These are phyloP conservation scores for Corylus avellana DNA, from an alignment of 306 rosid species.

Conservation along the genomic window DNA sequence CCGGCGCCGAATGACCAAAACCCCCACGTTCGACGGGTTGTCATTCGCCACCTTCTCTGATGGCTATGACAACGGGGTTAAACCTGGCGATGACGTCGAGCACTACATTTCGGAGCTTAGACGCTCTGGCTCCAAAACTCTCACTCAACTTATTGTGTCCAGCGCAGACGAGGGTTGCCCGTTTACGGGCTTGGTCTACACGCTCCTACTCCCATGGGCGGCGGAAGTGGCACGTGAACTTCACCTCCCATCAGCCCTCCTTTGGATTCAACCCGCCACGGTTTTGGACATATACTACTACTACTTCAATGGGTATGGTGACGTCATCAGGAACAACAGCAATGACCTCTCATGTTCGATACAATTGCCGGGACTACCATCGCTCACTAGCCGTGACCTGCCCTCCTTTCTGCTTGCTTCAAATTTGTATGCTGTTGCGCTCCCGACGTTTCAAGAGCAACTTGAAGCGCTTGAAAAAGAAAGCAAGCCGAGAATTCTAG, in stretches of 20 bases:
- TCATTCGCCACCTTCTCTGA: conserved; percentile 29
- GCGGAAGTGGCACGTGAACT: conserved; percentile 25
- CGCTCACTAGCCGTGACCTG: conserved; percentile 25
- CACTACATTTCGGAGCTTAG: neutral
- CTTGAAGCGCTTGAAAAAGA: conserved; percentile 3
- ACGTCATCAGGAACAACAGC: neutral
- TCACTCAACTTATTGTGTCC: conserved; percentile 17
- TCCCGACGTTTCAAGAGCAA: conserved; percentile 9
- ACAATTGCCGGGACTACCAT: conserved; percentile 21
- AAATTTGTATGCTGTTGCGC: neutral
- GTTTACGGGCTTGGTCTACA: conserved; percentile 27
- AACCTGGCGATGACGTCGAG: neutral
- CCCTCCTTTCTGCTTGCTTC: conserved; percentile 38
- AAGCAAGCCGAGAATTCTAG: conserved; percentile 16
- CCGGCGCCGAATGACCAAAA: conserved; percentile 25
- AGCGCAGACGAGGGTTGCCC: conserved; percentile 25
- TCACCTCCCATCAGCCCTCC: conserved; percentile 21
- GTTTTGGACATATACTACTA: conserved; percentile 37
- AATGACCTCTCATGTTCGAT: neutral
- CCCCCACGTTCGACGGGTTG: conserved; percentile 24
- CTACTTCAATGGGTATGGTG: conserved; percentile 33
- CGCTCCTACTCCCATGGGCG: conserved; percentile 35
- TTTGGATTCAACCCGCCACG: conserved; percentile 48
- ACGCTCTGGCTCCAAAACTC: conserved; percentile 24
- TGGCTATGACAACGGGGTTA: conserved; percentile 35